phyloP scores from a whole-genome alignment of 2,329 filamentous ascomycete genomes.

The Pseudocercospora crystallina region DNA sequence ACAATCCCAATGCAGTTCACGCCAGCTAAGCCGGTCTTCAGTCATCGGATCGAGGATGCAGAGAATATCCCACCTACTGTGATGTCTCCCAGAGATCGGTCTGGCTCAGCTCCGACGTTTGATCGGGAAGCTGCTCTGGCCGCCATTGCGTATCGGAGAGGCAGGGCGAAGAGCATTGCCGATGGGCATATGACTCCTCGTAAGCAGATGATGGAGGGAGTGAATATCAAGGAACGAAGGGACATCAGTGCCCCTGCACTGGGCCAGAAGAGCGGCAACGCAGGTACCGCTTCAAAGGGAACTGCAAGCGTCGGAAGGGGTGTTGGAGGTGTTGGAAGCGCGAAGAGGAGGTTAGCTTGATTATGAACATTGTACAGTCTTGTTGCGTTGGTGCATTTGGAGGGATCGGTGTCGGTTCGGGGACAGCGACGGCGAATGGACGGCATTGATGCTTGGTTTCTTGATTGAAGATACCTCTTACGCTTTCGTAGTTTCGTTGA shows the following conservation, averaged over 20 bases:
- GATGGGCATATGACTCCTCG: constrained; percentile 62
- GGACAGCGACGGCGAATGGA: too few species aligned
- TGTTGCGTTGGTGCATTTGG: too few species aligned
- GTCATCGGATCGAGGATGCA: constrained; percentile 14
- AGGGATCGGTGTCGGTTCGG: too few species aligned
- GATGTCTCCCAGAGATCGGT: constrained; percentile 17
- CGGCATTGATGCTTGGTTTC: too few species aligned
- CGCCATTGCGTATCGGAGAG: constrained; percentile 70
- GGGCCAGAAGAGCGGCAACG: constrained; percentile 22
- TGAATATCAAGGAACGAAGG: constrained; percentile 40
- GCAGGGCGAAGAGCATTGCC: constrained; percentile 68
- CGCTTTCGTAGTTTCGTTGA: too few species aligned
- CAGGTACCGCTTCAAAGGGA: too few species aligned
- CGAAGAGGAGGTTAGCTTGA: too few species aligned
- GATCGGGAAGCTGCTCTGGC: constrained; percentile 71
- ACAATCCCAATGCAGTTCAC: constrained; percentile 50
- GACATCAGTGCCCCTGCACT: constrained; percentile 48
- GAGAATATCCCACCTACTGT: constrained; percentile 24
- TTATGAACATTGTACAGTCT: too few species aligned
- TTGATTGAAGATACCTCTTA: too few species aligned
- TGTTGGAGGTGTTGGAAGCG: too few species aligned
- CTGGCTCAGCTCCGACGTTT: constrained; percentile 31
- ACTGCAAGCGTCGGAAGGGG: too few species aligned
- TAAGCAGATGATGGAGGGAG: constrained; percentile 58
- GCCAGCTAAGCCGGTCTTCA: constrained; percentile 34